Evolutionary conservation across 2,329 filamentous ascomycete genomes (phyloP), one percentile per base, ranked within the genome.

Genomic region (Chrysosporium keratinophilum): DNA sequence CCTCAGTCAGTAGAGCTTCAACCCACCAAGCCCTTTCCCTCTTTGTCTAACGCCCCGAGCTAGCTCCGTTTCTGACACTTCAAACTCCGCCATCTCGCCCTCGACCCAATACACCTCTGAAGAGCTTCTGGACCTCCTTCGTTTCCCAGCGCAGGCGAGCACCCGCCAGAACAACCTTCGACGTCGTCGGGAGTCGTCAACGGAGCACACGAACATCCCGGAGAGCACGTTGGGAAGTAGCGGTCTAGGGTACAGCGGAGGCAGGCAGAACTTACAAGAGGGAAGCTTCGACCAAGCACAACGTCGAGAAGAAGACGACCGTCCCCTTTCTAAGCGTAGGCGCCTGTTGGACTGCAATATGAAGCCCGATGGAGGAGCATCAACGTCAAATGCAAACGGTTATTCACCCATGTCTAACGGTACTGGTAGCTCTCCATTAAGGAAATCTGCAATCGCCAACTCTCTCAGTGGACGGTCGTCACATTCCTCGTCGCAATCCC

Each of bases 321-420:
- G 63, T 56, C 67, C 69, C 35, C 65, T 65, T 51, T 71, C 74
- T 63, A 83, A 84, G 73, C 80, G 83, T 68, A 78, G 78, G 68
- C 76, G 79, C 63, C 69, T 74, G 62, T 65, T 71, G 67, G 70
- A 71, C 59, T 64, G 63, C 70, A 82, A 70, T 68, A 87, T 87
- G 83, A 77, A 81, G 72, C 74, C 78, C 58, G 79, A 84, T 58
- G 77, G 79, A 52, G 50, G 31, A 31, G 54, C 58, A 35, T 65
- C 65, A 65, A 61, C 71, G 67, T 71, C 70, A 65, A 74, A 65
- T 64, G 71, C 77, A 61, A 83, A 82, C 65, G 79, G 79, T 60
- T 72, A 76, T 58, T 75, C 74, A 57, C 68, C 74, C 60, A 71
- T 76, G 56, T 74, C 78, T 33, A 85, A 84, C 65, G 82, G 82